Conservation (phyloP, 306 rosid genomes). For the Vigna angularis region DNA sequence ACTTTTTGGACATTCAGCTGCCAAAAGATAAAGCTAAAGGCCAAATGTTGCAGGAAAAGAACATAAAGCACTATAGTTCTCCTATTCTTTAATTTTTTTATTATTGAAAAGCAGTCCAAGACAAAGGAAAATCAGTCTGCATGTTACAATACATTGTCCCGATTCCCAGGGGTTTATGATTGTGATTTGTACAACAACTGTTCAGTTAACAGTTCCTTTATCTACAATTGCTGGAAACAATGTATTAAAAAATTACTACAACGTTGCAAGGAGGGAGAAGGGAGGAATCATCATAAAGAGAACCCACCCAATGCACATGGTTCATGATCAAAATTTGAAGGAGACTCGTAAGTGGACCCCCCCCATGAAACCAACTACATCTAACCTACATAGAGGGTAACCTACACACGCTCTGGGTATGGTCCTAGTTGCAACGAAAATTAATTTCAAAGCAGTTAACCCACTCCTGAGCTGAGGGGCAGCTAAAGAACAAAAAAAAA, state of each 20-base stretch:
- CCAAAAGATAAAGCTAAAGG: constrained; percentile 36
- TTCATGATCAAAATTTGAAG: constrained; percentile 11
- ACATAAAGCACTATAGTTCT: constrained; percentile 43
- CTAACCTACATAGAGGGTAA: constrained; percentile 21
- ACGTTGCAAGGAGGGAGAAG: neutral
- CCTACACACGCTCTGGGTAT: neutral
- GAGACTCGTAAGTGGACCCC: constrained; percentile 19
- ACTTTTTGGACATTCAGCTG: constrained; percentile 40
- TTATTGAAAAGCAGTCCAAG: constrained; percentile 19
- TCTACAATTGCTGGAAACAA: constrained; percentile 23
- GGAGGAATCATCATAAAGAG: neutral
- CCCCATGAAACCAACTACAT: neutral
- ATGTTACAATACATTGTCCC: constrained; percentile 40
- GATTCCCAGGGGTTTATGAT: constrained; percentile 52
- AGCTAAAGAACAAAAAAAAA: constrained; percentile 30
- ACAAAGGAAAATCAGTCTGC: constrained; percentile 37
- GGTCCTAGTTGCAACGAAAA: constrained; percentile 31
- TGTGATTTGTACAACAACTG: constrained; percentile 35
- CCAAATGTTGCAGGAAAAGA: constrained; percentile 45
- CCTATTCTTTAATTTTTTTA: constrained; percentile 11
- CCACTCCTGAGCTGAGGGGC: neutral
- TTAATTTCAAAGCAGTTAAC: constrained; percentile 12
- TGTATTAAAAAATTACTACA: constrained; percentile 1
- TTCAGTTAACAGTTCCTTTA: constrained; percentile 37
- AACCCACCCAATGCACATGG: constrained; percentile 1